Conservation (phyloP, 345 rosid genomes). For the Euclidium syriacum region DNA sequence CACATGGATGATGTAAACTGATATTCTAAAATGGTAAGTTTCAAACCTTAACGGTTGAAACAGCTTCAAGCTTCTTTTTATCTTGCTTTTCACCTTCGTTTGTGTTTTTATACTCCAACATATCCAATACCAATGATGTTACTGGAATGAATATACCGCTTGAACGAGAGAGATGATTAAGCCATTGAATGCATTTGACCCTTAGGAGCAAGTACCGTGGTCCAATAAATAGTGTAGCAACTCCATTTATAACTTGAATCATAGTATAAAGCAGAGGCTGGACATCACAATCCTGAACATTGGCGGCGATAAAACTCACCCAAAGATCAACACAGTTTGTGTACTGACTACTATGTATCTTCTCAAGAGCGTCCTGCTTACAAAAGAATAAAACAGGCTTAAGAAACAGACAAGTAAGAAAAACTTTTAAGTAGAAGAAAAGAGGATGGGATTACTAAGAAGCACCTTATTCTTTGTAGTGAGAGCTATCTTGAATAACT, state of each 20-base stretch:
- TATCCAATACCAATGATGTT: conserved; percentile 57
- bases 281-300: conserved; percentile 52
- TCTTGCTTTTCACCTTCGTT: conserved; percentile 51
- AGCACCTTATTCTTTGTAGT: conserved; percentile 69
- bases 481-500: conserved; percentile 62
- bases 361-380: conserved; percentile 75
- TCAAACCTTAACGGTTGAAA: conserved; percentile 65
- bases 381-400: conserved; percentile 25
- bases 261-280: conserved; percentile 56
- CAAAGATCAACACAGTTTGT: conserved; percentile 79
- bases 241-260: conserved; percentile 80
- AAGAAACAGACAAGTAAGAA: conserved; percentile 13
- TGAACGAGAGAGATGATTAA: conserved; percentile 63
- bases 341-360: conserved; percentile 77
- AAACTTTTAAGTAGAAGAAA: neutral
- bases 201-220: conserved; percentile 86
- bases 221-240: conserved; percentile 70
- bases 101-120: conserved; percentile 74
- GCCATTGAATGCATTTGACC: conserved; percentile 79
- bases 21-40: neutral
- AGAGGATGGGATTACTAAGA: neutral
- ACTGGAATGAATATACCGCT: conserved; percentile 76
- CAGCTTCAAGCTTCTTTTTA: conserved; percentile 45
- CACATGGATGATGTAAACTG: neutral
- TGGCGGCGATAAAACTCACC: conserved; percentile 62